Evolutionary conservation across 257 asterid genomes (phyloP).

Genomic region (Fraxinus pennsylvanica): DNA sequence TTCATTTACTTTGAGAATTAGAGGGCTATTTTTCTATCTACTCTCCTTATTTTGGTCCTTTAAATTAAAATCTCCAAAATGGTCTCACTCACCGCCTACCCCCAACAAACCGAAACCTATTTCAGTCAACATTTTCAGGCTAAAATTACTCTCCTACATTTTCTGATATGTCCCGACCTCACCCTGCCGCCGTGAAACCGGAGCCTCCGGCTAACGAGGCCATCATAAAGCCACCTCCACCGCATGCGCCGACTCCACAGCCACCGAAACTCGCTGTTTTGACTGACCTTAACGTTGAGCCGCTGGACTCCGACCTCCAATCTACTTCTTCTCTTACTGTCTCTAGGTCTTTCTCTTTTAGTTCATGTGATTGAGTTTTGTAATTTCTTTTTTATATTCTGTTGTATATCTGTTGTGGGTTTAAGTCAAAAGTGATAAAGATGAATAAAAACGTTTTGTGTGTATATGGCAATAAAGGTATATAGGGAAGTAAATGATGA

Average conservation of each 20-base stretch:
- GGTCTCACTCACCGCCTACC: constrained; percentile 23
- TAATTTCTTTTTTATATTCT: too few relatives aligned
- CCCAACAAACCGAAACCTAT: constrained; percentile 42
- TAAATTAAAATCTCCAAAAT: constrained; percentile 9
- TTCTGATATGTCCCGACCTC: constrained; percentile 33
- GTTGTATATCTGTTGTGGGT: neutral
- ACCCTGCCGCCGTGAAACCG: constrained; percentile 34
- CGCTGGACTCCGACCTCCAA: constrained; percentile 53
- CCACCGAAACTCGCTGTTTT: constrained; percentile 44
- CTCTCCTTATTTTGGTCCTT: neutral
- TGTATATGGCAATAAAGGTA: neutral
- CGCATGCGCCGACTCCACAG: constrained; percentile 27
- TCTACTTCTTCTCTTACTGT: constrained; percentile 31
- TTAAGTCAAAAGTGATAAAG: neutral
- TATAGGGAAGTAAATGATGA: neutral
- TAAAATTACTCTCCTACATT: too few relatives aligned
- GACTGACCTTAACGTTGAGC: constrained; percentile 86
- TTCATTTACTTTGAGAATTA: too few relatives aligned
- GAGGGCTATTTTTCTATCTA: neutral
- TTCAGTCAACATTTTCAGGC: constrained; percentile 24
- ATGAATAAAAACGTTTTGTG: neutral
- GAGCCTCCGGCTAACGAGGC: constrained; percentile 29
- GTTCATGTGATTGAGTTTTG: neutral
- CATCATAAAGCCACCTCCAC: constrained; percentile 27
- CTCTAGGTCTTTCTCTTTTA: constrained; percentile 39